Evolutionary conservation across 345 rosid species (phyloP), one percentile per base, ranked within the genome.

Genomic region (Physaria fendleri): DNA sequence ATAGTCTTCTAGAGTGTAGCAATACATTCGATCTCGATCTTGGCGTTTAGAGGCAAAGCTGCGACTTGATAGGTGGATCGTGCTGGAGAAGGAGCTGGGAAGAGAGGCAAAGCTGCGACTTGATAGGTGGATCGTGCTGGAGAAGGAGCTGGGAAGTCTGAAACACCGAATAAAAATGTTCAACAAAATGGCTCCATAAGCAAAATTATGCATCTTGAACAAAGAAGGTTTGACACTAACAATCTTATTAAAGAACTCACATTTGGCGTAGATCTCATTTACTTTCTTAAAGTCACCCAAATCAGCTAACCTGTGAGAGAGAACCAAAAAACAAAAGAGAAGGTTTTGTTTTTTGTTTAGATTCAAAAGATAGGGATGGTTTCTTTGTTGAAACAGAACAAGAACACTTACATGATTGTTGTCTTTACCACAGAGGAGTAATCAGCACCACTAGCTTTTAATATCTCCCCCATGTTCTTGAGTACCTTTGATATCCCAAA

Each of bases 41-140:
- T 87, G 27, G 97, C 93, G 59, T 87, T 78, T 65, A 85, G 33
- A 6, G 97, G 99, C 81, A 90, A 70, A 62, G 93, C 99, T 11
- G 99, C 97, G 1, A 84, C 99, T 75, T 90, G 97, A 66, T 80
- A 87, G 12, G 99, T 94, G 4, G 97, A 76, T 25, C 96, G 81
- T 25, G 99, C 88, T 3, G 99, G 99, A 29, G 84, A 73, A 57
- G 90, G 87, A 34, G 82, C 79, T 5, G 87, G 82, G 59, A 94
- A 90, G 76, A 85, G 33, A 6, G 97, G 99, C 81, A 90, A 70
- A 62, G 93, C 99, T 11, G 99, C 97, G 1, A 84, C 99, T 75
- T 90, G 97, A 66, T 80, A 87, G 12, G 99, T 94, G 4, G 97
- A 76, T 25, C 96, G 81, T 25, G 99, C 88, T 3, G 99, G 99